Evolutionary conservation across 192 early-diverging fungal genomes (phyloP).

Genomic region (Gonapodya prolifera): DNA sequence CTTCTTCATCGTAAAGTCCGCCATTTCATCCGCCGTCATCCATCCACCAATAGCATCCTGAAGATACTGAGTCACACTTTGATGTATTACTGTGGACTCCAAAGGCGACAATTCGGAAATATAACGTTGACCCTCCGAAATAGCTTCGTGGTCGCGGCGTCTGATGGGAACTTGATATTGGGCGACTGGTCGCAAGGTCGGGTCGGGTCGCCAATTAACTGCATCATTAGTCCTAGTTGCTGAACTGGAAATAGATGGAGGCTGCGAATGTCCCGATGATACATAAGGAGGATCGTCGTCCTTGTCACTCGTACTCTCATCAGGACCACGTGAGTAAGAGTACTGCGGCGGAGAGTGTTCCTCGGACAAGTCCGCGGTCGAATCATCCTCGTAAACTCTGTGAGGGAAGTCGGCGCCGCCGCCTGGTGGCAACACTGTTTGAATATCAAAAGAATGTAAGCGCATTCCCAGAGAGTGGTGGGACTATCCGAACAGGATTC

Average conservation of each 20-base stretch:
- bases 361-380: not conserved
- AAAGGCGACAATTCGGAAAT: constrained; percentile 59
- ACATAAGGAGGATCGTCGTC: not conserved
- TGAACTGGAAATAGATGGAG: not conserved
- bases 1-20: constrained; percentile 64
- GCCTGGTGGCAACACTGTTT: not conserved
- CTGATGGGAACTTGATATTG: not conserved
- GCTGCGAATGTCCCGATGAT: not conserved
- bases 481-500: not conserved
- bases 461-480: not conserved
- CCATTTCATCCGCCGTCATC: constrained; percentile 58
- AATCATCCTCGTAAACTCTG: constrained; percentile 1
- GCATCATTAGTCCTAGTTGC: not conserved
- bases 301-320: not conserved
- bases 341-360: not conserved
- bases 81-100: constrained; percentile 72
- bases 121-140: constrained; percentile 14
- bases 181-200: not conserved
- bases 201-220: not conserved
- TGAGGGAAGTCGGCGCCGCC: not conserved
- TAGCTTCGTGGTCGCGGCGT: not conserved
- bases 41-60: constrained; percentile 54
- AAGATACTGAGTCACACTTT: constrained; percentile 66
- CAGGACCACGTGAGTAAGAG: not conserved
- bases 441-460: not conserved